Evolutionary conservation across 2,329 filamentous ascomycete species (phyloP).

Genomic region (Fusarium chuoi): DNA sequence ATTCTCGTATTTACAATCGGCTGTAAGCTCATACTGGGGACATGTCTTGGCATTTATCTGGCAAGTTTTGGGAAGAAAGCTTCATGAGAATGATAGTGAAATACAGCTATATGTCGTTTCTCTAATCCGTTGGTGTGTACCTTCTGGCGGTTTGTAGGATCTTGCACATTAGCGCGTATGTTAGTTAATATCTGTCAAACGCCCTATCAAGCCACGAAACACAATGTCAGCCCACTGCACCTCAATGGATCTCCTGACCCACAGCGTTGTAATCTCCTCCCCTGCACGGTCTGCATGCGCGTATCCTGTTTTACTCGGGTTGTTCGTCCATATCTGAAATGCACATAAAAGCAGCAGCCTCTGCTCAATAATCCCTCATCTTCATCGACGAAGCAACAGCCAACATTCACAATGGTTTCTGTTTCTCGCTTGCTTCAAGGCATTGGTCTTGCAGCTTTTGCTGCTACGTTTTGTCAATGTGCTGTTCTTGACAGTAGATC

Average conservation of each 20-base stretch:
- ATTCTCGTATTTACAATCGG: background rate
- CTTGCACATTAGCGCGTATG: background rate
- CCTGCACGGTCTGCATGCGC: background rate
- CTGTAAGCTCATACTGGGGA: background rate
- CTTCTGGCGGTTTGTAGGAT: background rate
- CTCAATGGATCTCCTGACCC: background rate
- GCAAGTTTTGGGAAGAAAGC: no score
- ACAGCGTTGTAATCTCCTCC: background rate
- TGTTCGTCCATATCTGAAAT: background rate
- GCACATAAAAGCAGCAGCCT: background rate
- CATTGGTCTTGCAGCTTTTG: conserved; percentile 15
- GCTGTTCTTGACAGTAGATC: conserved; percentile 10
- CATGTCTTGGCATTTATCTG: background rate
- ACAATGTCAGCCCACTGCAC: background rate
- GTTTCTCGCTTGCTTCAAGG: conserved; percentile 9
- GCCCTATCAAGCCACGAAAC: background rate
- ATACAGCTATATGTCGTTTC: background rate
- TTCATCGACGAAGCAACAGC: no score
- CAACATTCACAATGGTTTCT: conserved; percentile 3
- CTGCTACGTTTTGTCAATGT: background rate
- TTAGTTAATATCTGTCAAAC: background rate
- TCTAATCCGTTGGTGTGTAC: fast-evolving
- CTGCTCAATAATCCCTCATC: background rate
- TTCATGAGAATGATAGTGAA: no score
- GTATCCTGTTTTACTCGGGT: no score